These are phyloP conservation scores for Periconia sp. DNA, from an alignment of 2,329 filamentous ascomycete species.

Conservation along the genomic window DNA sequence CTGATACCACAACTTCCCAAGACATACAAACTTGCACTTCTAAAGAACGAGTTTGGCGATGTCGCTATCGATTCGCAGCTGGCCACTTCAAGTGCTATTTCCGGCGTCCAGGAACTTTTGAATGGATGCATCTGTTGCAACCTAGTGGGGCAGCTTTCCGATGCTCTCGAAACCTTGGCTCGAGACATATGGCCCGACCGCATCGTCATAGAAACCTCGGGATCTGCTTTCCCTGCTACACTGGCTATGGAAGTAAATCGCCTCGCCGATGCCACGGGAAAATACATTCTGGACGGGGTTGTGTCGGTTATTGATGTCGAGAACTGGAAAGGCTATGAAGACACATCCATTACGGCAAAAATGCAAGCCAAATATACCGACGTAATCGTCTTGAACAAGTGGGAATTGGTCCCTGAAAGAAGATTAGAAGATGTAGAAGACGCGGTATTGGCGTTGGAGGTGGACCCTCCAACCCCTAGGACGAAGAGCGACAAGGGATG, in stretches of 20 bases:
- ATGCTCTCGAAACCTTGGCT: slow-evolving; percentile 75
- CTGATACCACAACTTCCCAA: slow-evolving; percentile 87
- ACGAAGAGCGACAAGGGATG: slow-evolving; percentile 82
- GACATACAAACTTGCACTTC: slow-evolving; percentile 86
- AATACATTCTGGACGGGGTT: slow-evolving; percentile 81
- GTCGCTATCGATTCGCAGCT: slow-evolving; percentile 91
- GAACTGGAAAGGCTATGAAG: slow-evolving; percentile 92
- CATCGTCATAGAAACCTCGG: slow-evolving; percentile 92
- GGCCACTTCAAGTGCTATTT: slow-evolving; percentile 77
- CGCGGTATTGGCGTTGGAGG: slow-evolving; percentile 75
- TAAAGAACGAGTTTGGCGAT: slow-evolving; percentile 99
- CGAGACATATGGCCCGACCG: slow-evolving; percentile 67
- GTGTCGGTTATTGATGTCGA: slow-evolving; percentile 90
- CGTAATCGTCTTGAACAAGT: slow-evolving; percentile 90
- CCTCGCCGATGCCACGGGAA: slow-evolving; percentile 67
- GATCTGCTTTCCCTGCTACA: slow-evolving; percentile 80
- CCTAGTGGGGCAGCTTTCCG: slow-evolving; percentile 84
- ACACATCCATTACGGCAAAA: slow-evolving; percentile 84
- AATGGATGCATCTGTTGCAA: slow-evolving; percentile 99
- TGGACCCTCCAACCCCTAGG: slow-evolving; percentile 72
- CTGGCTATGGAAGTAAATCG: slow-evolving; percentile 89
- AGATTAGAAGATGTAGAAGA: slow-evolving; percentile 78
- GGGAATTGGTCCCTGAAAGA: slow-evolving; percentile 74
- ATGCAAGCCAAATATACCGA: slow-evolving; percentile 90
- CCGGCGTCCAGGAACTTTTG: slow-evolving; percentile 87